Evolutionary conservation across 441 rosid species (phyloP).

Genomic region (Cnidoscolus chayamansa): DNA sequence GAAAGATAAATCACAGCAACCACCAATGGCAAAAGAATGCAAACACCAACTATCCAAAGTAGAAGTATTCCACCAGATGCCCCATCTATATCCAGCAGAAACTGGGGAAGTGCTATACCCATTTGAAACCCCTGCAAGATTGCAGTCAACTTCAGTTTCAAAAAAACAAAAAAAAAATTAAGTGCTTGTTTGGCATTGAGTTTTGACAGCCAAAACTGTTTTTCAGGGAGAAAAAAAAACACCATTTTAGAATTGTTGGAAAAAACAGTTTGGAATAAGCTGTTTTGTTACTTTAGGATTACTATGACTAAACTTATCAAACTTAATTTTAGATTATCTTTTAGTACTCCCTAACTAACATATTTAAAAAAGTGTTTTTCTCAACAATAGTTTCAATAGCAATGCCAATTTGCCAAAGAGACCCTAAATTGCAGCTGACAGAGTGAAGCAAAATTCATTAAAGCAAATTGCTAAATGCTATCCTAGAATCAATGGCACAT

Average conservation of each 20-base stretch:
- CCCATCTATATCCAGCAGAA: slow-evolving; percentile 87
- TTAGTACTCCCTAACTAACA: too few species aligned
- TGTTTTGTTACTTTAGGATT: too few species aligned
- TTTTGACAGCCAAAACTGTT: too few species aligned
- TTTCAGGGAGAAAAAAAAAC: too few species aligned
- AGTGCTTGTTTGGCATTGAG: too few species aligned
- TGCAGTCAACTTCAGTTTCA: slow-evolving; percentile 24
- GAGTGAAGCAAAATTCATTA: slow-evolving; percentile 7
- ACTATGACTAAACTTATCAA: too few species aligned
- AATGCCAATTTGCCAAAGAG: too few species aligned
- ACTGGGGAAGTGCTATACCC: slow-evolving; percentile 98
- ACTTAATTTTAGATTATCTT: too few species aligned
- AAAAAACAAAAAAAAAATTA: background rate
- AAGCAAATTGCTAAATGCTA: slow-evolving; percentile 12
- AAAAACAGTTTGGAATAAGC: too few species aligned
- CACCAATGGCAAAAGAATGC: slow-evolving; percentile 93
- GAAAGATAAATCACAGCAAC: slow-evolving; percentile 97
- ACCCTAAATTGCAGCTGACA: background rate
- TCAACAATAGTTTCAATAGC: too few species aligned
- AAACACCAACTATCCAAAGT: slow-evolving; percentile 95
- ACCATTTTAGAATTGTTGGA: too few species aligned
- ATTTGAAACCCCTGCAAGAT: slow-evolving; percentile 90
- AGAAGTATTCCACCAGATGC: slow-evolving; percentile 95
- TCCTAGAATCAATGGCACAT: slow-evolving; percentile 14
- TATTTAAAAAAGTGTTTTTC: too few species aligned